Conservation (phyloP, 177 flowering plant species). For the Vitis hybrid region DNA sequence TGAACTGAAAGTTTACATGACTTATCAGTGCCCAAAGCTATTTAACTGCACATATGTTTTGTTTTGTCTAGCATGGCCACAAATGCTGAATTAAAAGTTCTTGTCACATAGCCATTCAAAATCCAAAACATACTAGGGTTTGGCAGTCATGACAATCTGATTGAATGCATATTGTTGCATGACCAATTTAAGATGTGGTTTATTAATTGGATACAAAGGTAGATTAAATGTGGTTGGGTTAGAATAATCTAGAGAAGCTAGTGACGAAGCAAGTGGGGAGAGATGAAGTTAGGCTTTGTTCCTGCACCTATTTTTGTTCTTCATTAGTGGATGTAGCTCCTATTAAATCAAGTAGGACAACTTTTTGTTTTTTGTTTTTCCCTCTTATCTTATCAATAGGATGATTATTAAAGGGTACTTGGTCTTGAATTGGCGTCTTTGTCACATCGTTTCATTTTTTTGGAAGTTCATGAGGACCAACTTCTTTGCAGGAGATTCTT, state of each 20-base stretch:
- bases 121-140: too few species aligned
- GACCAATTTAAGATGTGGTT: not conserved
- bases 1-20: not conserved
- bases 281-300: not conserved
- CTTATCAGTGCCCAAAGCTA: too few species aligned
- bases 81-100: not conserved
- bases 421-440: not conserved
- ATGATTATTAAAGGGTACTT: not conserved
- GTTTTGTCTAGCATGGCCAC: not conserved
- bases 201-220: not conserved
- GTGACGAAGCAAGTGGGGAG: not conserved
- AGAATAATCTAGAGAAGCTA: not conserved
- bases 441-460: not conserved
- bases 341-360: not conserved
- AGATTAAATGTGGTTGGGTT: not conserved
- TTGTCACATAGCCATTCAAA: not conserved
- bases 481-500: conserved; percentile 47
- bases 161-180: not conserved
- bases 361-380: not conserved
- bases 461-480: not conserved
- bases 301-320: not conserved
- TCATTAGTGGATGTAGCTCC: not conserved
- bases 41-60: not conserved
- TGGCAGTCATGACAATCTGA: not conserved
- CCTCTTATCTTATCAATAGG: not conserved